phyloP scores from a whole-genome alignment of 805 yeast genomes.

The Yamadazyma sp. region DNA sequence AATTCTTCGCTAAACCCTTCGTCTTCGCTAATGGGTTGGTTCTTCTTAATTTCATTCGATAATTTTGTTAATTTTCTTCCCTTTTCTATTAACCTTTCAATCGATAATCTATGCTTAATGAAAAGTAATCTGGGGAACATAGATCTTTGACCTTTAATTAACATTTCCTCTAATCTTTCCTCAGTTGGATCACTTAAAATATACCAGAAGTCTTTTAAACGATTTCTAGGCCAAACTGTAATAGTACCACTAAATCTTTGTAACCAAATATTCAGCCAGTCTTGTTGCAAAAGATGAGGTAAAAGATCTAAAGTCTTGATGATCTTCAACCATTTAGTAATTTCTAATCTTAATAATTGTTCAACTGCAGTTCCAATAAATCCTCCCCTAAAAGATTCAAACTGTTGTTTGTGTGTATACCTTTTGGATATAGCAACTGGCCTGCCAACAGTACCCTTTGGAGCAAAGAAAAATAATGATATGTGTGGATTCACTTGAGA shows the following conservation, averaged over 20 bases:
- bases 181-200: constrained; percentile 68
- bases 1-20: constrained; percentile 3
- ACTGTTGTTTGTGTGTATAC: constrained; percentile 28
- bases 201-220: constrained; percentile 55
- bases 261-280: constrained; percentile 76
- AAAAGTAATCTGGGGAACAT: constrained; percentile 66
- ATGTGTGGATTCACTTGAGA: constrained; percentile 85
- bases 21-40: constrained; percentile 1
- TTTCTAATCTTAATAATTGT: constrained; percentile 66
- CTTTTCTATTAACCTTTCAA: constrained; percentile 61
- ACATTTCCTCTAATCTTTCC: constrained; percentile 51
- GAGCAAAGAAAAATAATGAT: constrained; percentile 70
- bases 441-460: constrained; percentile 76
- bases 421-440: constrained; percentile 62
- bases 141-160: constrained; percentile 59
- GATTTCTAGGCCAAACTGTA: constrained; percentile 71
- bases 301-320: constrained; percentile 61
- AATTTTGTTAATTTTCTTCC: constrained; percentile 38
- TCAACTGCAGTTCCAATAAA: constrained; percentile 71
- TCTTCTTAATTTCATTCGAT: constrained; percentile 2
- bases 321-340: constrained; percentile 72
- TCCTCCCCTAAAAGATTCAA: constrained; percentile 63
- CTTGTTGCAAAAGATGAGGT: constrained; percentile 69
- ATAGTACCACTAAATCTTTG: constrained; percentile 74
- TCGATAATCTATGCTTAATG: constrained; percentile 57